phyloP scores from a whole-genome alignment of 179 eudicot species.

The Heliamphora ciliata region DNA sequence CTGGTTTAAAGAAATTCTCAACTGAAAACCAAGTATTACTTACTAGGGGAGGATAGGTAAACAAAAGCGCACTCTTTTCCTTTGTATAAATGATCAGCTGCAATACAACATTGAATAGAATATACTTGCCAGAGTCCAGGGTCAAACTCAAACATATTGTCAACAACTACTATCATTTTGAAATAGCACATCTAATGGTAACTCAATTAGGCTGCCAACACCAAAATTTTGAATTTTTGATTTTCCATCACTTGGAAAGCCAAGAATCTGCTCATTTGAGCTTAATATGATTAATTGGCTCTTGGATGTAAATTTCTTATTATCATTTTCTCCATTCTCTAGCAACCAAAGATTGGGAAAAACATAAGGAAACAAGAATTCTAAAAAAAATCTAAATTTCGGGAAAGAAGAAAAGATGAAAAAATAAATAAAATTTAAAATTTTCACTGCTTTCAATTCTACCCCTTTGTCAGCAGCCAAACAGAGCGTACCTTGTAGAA shows the following conservation, averaged over 20 bases:
- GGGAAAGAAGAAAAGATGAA: too few species aligned
- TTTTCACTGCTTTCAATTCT: too few species aligned
- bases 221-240: not conserved
- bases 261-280: not conserved
- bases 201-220: not conserved
- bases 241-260: not conserved
- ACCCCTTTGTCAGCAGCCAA: too few species aligned
- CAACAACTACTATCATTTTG: not conserved
- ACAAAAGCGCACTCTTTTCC: slow-evolving; percentile 89
- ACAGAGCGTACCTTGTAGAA: too few species aligned
- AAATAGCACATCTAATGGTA: not conserved
- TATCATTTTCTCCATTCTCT: too few species aligned
- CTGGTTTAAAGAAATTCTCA: not conserved
- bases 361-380: too few species aligned
- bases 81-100: slow-evolving; percentile 81
- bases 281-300: not conserved
- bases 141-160: slow-evolving; percentile 24
- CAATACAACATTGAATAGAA: slow-evolving; percentile 57
- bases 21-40: slow-evolving; percentile 20
- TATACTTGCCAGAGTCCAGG: slow-evolving; percentile 85
- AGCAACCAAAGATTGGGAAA: too few species aligned
- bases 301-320: too few species aligned
- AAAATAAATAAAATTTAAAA: too few species aligned
- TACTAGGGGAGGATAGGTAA: slow-evolving; percentile 88
- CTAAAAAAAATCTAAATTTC: too few species aligned